Percentiles rank a stretch among this genome's conserved stretches.
These are phyloP conservation scores for Schoenoplectus tabernaemontani DNA, from an alignment of 202 grass and related monocot genomes.

Conservation along the genomic window DNA sequence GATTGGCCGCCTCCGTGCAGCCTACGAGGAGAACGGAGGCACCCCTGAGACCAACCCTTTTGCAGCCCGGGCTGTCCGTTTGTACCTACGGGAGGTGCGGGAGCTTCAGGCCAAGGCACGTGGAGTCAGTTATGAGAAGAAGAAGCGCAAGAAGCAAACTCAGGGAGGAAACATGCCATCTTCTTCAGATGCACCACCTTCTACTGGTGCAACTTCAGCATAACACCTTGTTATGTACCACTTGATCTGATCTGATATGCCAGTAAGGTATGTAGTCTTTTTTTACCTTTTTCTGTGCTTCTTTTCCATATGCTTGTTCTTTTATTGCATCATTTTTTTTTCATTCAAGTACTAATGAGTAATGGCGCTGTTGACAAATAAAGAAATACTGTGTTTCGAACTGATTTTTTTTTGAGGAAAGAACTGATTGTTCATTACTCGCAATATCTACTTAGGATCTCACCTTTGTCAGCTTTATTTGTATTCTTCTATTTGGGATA, in stretches of 20 bases:
- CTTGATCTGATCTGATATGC: slow-evolving; percentile 11
- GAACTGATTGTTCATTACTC: slow-evolving; percentile 12
- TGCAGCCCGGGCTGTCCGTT: slow-evolving; percentile 58
- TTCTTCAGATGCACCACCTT: background rate
- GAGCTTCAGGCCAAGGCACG: slow-evolving; percentile 75
- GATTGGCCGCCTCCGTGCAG: no score
- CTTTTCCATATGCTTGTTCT: background rate
- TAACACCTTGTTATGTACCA: background rate
- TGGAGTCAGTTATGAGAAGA: slow-evolving; percentile 88
- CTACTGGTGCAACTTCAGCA: slow-evolving; percentile 20
- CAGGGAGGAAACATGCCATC: background rate
- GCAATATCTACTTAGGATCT: slow-evolving; percentile 13
- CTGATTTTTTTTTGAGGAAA: no score
- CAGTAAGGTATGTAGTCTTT: slow-evolving; percentile 9
- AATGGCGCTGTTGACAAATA: background rate
- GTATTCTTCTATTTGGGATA: background rate
- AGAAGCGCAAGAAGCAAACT: slow-evolving; percentile 74
- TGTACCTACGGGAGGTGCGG: slow-evolving; percentile 86
- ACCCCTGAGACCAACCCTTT: slow-evolving; percentile 79
- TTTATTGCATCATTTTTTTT: background rate
- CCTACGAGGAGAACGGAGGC: slow-evolving; percentile 84
- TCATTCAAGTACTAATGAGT: background rate
- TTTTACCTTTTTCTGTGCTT: background rate
- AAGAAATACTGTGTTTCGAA: slow-evolving; percentile 11
- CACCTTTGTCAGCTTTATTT: slow-evolving; percentile 8